Evolutionary conservation across 2,329 filamentous ascomycete genomes (phyloP).

Genomic region (Xylariaceae sp.): DNA sequence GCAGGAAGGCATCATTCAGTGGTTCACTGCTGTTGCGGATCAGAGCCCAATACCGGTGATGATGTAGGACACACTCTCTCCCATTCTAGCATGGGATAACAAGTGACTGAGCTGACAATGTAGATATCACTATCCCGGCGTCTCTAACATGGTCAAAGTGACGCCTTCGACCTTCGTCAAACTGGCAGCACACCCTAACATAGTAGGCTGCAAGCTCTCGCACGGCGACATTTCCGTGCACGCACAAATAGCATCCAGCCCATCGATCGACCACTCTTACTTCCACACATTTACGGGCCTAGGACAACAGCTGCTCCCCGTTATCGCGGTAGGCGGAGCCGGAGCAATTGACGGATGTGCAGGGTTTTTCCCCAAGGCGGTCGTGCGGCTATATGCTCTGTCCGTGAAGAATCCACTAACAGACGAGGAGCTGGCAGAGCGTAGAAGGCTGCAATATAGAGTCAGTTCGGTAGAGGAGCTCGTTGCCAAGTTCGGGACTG

Average conservation of each 20-base stretch:
- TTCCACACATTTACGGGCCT: constrained; percentile 65
- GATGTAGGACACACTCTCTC: constrained; percentile 42
- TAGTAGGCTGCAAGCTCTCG: constrained; percentile 67
- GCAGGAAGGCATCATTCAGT: constrained; percentile 55
- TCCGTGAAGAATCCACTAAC: constrained; percentile 28
- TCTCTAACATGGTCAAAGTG: constrained; percentile 63
- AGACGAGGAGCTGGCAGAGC: constrained; percentile 44
- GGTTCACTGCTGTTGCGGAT: constrained; percentile 59
- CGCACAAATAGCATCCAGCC: constrained; percentile 58
- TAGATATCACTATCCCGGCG: constrained; percentile 64
- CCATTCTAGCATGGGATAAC: neutral
- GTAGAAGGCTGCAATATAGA: constrained; percentile 56
- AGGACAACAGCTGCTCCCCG: constrained; percentile 63
- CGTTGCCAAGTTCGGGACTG: constrained; percentile 57
- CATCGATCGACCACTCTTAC: constrained; percentile 54
- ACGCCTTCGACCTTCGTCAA: constrained; percentile 54
- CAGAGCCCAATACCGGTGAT: constrained; percentile 55
- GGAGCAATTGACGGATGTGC: constrained; percentile 42
- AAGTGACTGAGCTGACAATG: neutral
- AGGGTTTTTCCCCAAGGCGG: constrained; percentile 58
- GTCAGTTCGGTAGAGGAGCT: constrained; percentile 62
- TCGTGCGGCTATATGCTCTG: constrained; percentile 56
- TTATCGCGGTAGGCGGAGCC: constrained; percentile 27
- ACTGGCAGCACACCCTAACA: constrained; percentile 62
- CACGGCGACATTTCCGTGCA: constrained; percentile 66